Evolutionary conservation across 345 rosid genomes (phyloP), one percentile per base, ranked within the genome.

Genomic region (Trapa bicornis): DNA sequence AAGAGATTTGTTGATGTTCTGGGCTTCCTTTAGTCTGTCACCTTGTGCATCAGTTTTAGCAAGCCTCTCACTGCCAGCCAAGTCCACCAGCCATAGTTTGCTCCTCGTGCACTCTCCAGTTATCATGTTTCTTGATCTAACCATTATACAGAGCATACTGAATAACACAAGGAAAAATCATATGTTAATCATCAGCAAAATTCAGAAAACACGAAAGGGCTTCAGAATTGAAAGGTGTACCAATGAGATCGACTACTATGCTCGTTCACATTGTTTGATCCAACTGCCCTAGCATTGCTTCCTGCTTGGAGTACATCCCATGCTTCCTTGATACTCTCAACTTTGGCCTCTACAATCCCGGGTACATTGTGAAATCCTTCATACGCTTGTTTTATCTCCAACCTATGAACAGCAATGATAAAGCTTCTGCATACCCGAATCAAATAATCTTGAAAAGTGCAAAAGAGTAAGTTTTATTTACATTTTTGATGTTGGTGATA

Each of bases 161-260:
- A 72, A 77, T 22, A 42, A 37, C 2, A 64, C 29, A 50, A 63
- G 2, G 13, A 43, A 37, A 54, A 6, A 33, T 5, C 37, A 22
- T 16, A 11, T 11, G 57, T 63, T 37, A 15, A 5, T 3, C 1
- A 16, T 50, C 36, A 62, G 38, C 8, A 47, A 37, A 42, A 52
- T 0, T 57, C 47, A 66, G 29, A 22, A 72, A 52, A 16, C 10
- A 53, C 72, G 60, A 72, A 62, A 47, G 63, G 8, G 35, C 16
- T 7, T 11, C 37, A 60, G 11, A 73, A 48, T 75, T 48, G 29
- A 22, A 14, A 54, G 60, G 70, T 0, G 32, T 89, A 93, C 98
- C 97, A 94, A 78, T 94, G 99, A 41, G 99, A 94, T 67, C 97
- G 89, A 76, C 99, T 94, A 69, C 99, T 94, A 73, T 91, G 95